A percentile compares a stretch with the other conserved stretches of the same genome.
Conservation (phyloP, 306 rosid genomes). For the Pyrus communis region DNA sequence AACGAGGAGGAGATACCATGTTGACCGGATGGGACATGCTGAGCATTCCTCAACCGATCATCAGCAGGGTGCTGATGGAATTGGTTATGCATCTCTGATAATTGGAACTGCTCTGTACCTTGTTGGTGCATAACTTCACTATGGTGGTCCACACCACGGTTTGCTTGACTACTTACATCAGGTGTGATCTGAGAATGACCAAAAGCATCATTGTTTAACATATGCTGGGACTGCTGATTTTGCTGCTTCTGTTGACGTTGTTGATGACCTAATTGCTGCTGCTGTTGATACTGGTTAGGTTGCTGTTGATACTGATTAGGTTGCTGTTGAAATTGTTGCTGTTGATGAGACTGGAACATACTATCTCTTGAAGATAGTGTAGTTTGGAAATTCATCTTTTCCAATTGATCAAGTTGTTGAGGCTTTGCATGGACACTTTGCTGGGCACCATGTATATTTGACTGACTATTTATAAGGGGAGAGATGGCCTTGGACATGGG, state of each 20-base stretch:
- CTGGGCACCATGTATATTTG: constrained; percentile 56
- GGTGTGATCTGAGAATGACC: constrained; percentile 58
- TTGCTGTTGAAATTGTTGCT: constrained; percentile 67
- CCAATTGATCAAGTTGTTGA: constrained; percentile 52
- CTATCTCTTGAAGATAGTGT: constrained; percentile 55
- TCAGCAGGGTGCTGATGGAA: constrained; percentile 61
- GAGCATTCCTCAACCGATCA: constrained; percentile 47
- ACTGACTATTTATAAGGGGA: constrained; percentile 43
- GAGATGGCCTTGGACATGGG: constrained; percentile 55
- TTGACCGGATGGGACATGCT: constrained; percentile 49
- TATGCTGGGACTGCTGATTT: constrained; percentile 56
- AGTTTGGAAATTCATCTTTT: constrained; percentile 70
- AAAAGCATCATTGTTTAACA: constrained; percentile 49
- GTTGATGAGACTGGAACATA: constrained; percentile 52
- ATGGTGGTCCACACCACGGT: constrained; percentile 57
- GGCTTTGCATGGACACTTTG: constrained; percentile 60
- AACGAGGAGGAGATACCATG: constrained; percentile 46
- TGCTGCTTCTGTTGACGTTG: constrained; percentile 53
- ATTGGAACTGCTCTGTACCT: constrained; percentile 51
- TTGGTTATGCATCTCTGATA: constrained; percentile 68
- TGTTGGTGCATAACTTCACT: constrained; percentile 53
- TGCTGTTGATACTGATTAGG: constrained; percentile 68
- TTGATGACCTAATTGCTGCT: constrained; percentile 52
- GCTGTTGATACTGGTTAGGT: constrained; percentile 68
- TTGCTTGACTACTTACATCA: constrained; percentile 48